Conservation (phyloP, 2,329 filamentous ascomycete species). For the Neoscytalidium dimidiatum region DNA sequence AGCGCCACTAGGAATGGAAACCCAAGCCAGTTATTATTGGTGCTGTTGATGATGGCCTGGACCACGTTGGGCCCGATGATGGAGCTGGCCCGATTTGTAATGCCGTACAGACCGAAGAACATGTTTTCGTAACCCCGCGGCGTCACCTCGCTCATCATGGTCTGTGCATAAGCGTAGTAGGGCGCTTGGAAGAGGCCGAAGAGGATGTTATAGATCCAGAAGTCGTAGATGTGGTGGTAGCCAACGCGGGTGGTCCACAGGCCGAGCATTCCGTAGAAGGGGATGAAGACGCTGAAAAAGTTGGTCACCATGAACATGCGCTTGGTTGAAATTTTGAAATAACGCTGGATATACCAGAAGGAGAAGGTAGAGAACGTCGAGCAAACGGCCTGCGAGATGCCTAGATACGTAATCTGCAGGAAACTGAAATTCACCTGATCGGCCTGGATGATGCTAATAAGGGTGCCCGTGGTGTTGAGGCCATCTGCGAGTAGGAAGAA, state of each 20-base stretch:
- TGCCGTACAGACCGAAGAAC: conserved; percentile 70
- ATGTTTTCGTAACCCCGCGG: conserved; percentile 69
- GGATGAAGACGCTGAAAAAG: conserved; percentile 50
- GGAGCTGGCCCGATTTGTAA: conserved; percentile 67
- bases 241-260: conserved; percentile 58
- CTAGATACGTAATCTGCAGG: conserved; percentile 64
- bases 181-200: conserved; percentile 69
- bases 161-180: conserved; percentile 71
- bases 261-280: conserved; percentile 61
- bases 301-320: conserved; percentile 69
- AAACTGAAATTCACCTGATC: conserved; percentile 66
- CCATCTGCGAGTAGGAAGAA: conserved; percentile 72
- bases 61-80: conserved; percentile 71
- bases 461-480: conserved; percentile 69
- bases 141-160: conserved; percentile 70
- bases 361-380: conserved; percentile 64
- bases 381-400: conserved; percentile 64
- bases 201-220: conserved; percentile 54
- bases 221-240: conserved; percentile 57
- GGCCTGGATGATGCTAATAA: conserved; percentile 67
- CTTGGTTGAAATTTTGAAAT: conserved; percentile 62
- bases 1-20: conserved; percentile 16
- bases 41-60: conserved; percentile 67
- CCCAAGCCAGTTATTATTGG: conserved; percentile 51
- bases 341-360: conserved; percentile 64